phyloP scores from a whole-genome alignment of 225 moss, liverwort and hornwort species.

The Bryum argenteum region DNA sequence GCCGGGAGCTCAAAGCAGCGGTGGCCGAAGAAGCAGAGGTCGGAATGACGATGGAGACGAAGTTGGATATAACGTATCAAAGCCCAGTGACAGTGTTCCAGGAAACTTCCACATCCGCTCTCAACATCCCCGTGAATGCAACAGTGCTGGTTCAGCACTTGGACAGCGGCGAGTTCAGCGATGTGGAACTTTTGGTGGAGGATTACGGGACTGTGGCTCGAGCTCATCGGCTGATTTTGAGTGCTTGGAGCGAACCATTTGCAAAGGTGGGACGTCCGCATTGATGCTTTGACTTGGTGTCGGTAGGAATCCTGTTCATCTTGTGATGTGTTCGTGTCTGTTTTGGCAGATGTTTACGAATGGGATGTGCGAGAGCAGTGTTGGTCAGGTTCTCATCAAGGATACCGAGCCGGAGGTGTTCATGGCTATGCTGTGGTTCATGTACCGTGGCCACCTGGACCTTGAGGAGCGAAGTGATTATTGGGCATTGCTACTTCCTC shows the following conservation, averaged over 20 bases:
- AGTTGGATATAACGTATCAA: constrained; percentile 49
- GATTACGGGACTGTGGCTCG: constrained; percentile 55
- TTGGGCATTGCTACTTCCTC: constrained; percentile 71
- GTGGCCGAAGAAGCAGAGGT: constrained; percentile 31
- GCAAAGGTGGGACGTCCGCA: constrained; percentile 70
- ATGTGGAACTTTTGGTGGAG: constrained; percentile 76
- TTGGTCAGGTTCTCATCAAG: constrained; percentile 62
- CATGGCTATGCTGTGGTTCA: constrained; percentile 83
- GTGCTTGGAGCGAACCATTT: constrained; percentile 96
- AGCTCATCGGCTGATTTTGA: constrained; percentile 85
- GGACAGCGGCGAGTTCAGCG: constrained; percentile 69
- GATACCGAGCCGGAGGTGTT: constrained; percentile 72
- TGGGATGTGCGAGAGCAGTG: constrained; percentile 88
- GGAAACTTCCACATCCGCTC: constrained; percentile 44
- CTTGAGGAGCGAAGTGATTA: constrained; percentile 58
- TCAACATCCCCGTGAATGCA: constrained; percentile 65
- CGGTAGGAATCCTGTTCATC: background rate
- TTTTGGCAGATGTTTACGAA: constrained; percentile 95
- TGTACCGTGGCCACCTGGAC: constrained; percentile 79
- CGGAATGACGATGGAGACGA: constrained; percentile 11
- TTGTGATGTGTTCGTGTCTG: constrained; percentile 11
- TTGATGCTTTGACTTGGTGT: background rate
- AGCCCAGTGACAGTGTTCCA: constrained; percentile 36
- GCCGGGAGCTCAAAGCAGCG: constrained; percentile 47
- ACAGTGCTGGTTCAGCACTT: constrained; percentile 56